Base-by-base conservation (phyloP, 345 rosid genomes). In the Linum tenue region DNA sequence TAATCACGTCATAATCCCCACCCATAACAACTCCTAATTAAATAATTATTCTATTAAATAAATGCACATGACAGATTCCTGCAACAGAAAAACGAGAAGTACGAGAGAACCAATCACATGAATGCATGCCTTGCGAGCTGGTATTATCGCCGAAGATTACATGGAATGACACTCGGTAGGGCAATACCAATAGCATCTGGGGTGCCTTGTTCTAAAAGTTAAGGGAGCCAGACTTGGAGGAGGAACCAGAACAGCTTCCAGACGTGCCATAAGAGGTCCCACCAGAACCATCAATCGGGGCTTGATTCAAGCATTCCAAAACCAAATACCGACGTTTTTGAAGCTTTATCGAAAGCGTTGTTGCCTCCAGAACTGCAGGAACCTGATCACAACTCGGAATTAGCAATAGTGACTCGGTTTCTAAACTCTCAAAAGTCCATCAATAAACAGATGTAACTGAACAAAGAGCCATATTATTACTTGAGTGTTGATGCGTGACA, bases 261-360 rank as follows among this genome's bases (percentile, higher is more conserved):
- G 91, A 70, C 58, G 88, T 80, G 64, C 88, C 86, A 65, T 90
- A 90, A 2, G 96, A 92, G 69, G 78, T 75, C 69, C 98, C 97
- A 71, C 87, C 85, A 5, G 96, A 86, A 57, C 96, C 94, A 56
- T 90, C 97, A 38, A 92, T 81, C 5, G 97, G 98, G 62, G 97
- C 98, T 83, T 92, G 97, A 77, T 90, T 92, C 71, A 92, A 70
- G 73, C 86, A 86, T 75, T 92, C 98, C 62, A 90, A 75, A 76
- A 81, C 78, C 83, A 88, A 75, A 77, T 73, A 86, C 66, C 90
- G 81, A 39, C 97, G 84, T 76, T 86, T 90, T 51, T 83, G 90
- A 73, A 92, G 75, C 72, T 92, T 92, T 71, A 92, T 82, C 10
- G 97, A 90, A 69, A 78, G 88, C 2, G 96, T 90, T 53, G 88